Conservation (phyloP, 768 basidiomycete species). For the Leccinellum luteum region DNA sequence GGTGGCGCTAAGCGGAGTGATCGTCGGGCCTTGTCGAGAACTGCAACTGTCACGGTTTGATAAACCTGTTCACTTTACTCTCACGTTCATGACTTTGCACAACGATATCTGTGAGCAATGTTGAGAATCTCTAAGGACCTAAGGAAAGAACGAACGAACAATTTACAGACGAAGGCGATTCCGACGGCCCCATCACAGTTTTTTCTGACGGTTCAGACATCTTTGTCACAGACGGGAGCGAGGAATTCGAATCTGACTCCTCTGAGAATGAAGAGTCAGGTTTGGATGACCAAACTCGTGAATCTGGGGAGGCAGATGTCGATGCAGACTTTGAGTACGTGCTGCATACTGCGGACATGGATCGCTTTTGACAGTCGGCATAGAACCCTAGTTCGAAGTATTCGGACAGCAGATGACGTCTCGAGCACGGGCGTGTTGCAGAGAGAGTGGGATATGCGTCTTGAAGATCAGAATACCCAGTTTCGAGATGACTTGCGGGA, state of each 20-base stretch:
- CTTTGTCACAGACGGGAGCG: neutral
- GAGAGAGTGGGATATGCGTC: conserved; percentile 72
- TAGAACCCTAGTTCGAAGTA: conserved; percentile 68
- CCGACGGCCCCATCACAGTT: neutral
- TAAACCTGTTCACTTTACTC: neutral
- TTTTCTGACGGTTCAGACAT: conserved; percentile 8
- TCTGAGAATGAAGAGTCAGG: conserved; percentile 9
- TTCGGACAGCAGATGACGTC: conserved; percentile 47
- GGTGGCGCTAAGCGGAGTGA: neutral
- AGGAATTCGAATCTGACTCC: conserved; percentile 8
- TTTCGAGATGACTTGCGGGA: conserved; percentile 73
- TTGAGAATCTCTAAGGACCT: conserved; percentile 49
- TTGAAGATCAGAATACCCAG: conserved; percentile 64
- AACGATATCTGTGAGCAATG: conserved; percentile 22
- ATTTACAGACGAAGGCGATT: conserved; percentile 8
- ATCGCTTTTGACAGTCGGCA: neutral
- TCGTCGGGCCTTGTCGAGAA: too few relatives aligned
- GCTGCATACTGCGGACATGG: too few relatives aligned
- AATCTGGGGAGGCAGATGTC: conserved; percentile 8
- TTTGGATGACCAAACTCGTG: neutral
- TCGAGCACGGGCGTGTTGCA: conserved; percentile 40
- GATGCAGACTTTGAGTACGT: conserved; percentile 25
- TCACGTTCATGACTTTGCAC: conserved; percentile 9
- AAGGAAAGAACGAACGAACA: conserved; percentile 44
- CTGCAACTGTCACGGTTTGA: too few relatives aligned